Percentiles rank a stretch among this genome's conserved stretches.
These are phyloP conservation scores for Gyromitra esculenta DNA, from an alignment of 2,329 filamentous ascomycete species.

Conservation along the genomic window DNA sequence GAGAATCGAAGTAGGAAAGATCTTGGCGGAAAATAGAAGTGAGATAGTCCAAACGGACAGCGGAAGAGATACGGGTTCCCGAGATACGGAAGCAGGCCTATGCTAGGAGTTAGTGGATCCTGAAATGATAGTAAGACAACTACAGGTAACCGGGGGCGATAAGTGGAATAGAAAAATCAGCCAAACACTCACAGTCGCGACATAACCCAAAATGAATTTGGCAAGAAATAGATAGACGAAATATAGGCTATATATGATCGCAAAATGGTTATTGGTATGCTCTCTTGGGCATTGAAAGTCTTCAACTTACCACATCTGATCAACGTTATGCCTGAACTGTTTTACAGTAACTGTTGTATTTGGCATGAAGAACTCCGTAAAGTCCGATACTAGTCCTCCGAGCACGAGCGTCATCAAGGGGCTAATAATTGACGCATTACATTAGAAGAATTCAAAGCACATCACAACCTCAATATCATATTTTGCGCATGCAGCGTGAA, in stretches of 20 bases:
- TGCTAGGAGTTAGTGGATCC: not conserved
- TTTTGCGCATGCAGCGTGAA: not conserved
- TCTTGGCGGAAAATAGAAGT: slow-evolving; percentile 72
- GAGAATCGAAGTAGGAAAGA: slow-evolving; percentile 73
- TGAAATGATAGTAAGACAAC: not conserved
- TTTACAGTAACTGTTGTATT: slow-evolving; percentile 15
- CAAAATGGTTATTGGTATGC: not conserved
- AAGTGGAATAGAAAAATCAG: not conserved
- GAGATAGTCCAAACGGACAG: slow-evolving; percentile 72
- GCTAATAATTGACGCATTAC: slow-evolving; percentile 16
- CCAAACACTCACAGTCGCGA: slow-evolving; percentile 57
- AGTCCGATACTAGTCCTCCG: slow-evolving; percentile 67
- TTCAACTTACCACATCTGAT: slow-evolving; percentile 47
- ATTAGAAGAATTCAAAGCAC: not conserved
- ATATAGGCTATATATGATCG: slow-evolving; percentile 66
- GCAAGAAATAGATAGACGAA: slow-evolving; percentile 76
- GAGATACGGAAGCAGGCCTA: slow-evolving; percentile 46
- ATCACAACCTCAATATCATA: not conserved
- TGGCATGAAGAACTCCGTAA: slow-evolving; percentile 44
- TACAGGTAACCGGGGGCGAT: not conserved
- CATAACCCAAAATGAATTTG: slow-evolving; percentile 71
- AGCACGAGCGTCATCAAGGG: slow-evolving; percentile 78
- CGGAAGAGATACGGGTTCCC: slow-evolving; percentile 53
- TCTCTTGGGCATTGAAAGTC: not conserved
- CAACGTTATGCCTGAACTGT: slow-evolving; percentile 35